Evolutionary conservation across 306 rosid genomes (phyloP).

Genomic region (Fragaria vesca): DNA sequence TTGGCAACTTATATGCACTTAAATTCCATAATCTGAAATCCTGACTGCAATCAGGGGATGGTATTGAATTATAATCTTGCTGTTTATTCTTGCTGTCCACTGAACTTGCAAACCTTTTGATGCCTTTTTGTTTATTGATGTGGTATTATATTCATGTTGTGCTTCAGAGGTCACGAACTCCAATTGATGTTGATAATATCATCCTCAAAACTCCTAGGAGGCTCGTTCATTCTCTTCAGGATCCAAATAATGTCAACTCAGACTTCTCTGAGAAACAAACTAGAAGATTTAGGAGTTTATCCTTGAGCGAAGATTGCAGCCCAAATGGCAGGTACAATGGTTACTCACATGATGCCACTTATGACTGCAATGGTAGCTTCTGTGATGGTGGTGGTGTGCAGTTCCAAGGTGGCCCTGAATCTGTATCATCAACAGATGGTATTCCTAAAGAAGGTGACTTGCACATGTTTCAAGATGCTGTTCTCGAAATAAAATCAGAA

Average conservation of each 20-base stretch:
- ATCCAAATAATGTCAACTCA: slow-evolving; percentile 41
- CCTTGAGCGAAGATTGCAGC: slow-evolving; percentile 53
- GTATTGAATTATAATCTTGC: neutral
- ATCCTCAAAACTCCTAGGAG: slow-evolving; percentile 70
- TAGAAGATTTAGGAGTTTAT: slow-evolving; percentile 50
- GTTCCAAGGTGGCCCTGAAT: slow-evolving; percentile 51
- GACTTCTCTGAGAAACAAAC: slow-evolving; percentile 40
- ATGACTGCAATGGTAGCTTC: slow-evolving; percentile 35
- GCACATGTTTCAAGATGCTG: slow-evolving; percentile 31
- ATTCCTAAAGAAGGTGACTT: slow-evolving; percentile 31
- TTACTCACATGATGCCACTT: slow-evolving; percentile 24
- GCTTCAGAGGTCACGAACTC: slow-evolving; percentile 53
- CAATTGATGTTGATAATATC: slow-evolving; percentile 41
- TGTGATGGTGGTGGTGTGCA: slow-evolving; percentile 33
- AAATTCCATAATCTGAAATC: neutral
- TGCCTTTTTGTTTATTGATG: slow-evolving; percentile 3
- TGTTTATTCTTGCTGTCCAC: neutral
- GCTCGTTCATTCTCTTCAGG: slow-evolving; percentile 79
- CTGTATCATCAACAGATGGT: slow-evolving; percentile 69
- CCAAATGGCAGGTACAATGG: slow-evolving; percentile 39
- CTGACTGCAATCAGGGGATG: neutral
- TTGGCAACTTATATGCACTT: neutral
- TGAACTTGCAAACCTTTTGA: neutral
- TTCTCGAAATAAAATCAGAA: slow-evolving; percentile 28
- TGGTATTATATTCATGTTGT: slow-evolving; percentile 9